phyloP scores from a whole-genome alignment of 2,329 filamentous ascomycete genomes.

The Aureobasidium namibiae region DNA sequence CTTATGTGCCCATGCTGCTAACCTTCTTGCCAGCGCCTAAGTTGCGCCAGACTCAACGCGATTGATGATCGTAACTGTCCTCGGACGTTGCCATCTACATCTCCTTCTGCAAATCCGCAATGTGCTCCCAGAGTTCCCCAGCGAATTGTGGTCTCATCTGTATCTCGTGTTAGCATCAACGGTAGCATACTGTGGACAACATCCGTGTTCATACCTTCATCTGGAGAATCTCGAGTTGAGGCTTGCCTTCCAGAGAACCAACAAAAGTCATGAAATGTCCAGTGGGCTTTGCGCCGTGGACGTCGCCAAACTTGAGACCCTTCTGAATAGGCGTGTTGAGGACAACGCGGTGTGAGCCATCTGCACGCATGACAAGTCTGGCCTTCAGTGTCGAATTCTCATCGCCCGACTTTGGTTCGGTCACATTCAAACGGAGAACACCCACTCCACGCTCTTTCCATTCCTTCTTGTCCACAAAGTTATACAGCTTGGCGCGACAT shows the following conservation, averaged over 20 bases:
- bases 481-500: slow-evolving; percentile 76
- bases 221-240: slow-evolving; percentile 43
- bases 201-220: slow-evolving; percentile 44
- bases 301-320: slow-evolving; percentile 68
- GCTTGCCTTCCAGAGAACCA: slow-evolving; percentile 46
- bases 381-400: slow-evolving; percentile 40
- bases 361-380: slow-evolving; percentile 82
- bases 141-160: slow-evolving; percentile 36
- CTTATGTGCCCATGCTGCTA: background rate
- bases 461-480: slow-evolving; percentile 55
- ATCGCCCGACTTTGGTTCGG: slow-evolving; percentile 41
- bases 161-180: slow-evolving; percentile 12
- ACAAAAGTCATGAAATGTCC: slow-evolving; percentile 62
- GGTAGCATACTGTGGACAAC: background rate
- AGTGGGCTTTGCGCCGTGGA: slow-evolving; percentile 53
- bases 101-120: slow-evolving; percentile 32
- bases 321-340: slow-evolving; percentile 77
- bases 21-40: background rate
- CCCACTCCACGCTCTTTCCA: slow-evolving; percentile 90
- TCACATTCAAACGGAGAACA: slow-evolving; percentile 75
- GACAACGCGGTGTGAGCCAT: slow-evolving; percentile 78
- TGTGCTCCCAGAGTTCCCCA: slow-evolving; percentile 38
- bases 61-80: background rate
- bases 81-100: slow-evolving; percentile 22
- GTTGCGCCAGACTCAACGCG: background rate